A percentile compares a stretch with the other conserved stretches of the same genome.
Conservation (phyloP, 2,329 filamentous ascomycete species). For the Penicillium thymicola region DNA sequence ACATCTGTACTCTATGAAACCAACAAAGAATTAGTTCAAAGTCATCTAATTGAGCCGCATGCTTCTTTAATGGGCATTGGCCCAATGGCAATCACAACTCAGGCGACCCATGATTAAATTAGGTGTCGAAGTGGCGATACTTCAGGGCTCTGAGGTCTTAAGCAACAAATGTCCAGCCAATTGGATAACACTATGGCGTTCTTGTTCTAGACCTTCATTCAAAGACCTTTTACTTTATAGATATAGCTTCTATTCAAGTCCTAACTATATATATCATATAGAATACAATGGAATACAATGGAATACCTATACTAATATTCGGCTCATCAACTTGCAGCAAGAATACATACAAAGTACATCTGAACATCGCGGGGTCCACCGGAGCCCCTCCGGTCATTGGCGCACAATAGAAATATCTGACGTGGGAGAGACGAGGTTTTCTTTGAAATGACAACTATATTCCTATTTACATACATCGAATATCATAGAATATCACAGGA, state of each 20-base stretch:
- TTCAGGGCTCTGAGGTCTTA: slow-evolving; percentile 6
- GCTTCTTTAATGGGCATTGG: background rate
- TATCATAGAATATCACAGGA: background rate
- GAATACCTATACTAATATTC: background rate
- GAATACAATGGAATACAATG: background rate
- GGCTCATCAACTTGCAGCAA: background rate
- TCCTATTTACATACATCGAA: background rate
- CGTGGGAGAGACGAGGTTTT: background rate
- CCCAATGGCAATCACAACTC: background rate
- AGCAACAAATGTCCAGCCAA: slow-evolving; percentile 12
- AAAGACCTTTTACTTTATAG: background rate
- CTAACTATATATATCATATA: background rate
- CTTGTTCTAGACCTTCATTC: background rate
- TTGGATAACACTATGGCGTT: slow-evolving; percentile 1
- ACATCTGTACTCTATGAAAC: background rate
- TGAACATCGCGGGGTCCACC: slow-evolving; percentile 22
- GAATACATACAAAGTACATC: slow-evolving; percentile 3
- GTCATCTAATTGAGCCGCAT: background rate
- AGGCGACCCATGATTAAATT: slow-evolving; percentile 1
- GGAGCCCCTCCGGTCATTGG: slow-evolving; percentile 12
- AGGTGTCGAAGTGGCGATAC: slow-evolving; percentile 5
- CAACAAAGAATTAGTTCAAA: background rate
- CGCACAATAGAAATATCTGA: slow-evolving; percentile 14
- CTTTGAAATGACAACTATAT: slow-evolving; percentile 6
- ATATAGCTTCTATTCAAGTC: background rate